Percentiles rank a stretch among this genome's conserved stretches.
These are phyloP conservation scores for Heterobasidion parviporum DNA, from an alignment of 1,284 basidiomycete species.

Conservation along the genomic window DNA sequence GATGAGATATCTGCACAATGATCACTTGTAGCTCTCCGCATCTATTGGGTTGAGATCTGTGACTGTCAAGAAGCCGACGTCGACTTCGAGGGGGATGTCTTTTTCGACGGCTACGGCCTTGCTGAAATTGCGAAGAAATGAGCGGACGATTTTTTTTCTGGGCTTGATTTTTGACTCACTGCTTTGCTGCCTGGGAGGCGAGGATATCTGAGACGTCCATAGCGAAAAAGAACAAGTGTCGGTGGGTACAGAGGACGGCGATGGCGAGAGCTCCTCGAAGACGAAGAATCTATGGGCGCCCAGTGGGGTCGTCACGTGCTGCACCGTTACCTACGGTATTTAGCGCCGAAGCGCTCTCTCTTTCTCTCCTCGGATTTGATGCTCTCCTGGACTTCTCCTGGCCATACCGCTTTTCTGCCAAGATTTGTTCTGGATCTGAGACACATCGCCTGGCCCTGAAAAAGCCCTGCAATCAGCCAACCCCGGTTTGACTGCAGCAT, in stretches of 20 bases:
- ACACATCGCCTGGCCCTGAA: too few species aligned
- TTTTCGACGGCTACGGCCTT: slow-evolving; percentile 68
- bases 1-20: slow-evolving; percentile 24
- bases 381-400: too few species aligned
- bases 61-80: slow-evolving; percentile 77
- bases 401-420: too few species aligned
- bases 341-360: too few species aligned
- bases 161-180: slow-evolving; percentile 28
- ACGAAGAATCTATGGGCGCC: not conserved
- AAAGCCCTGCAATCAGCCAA: too few species aligned
- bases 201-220: slow-evolving; percentile 82
- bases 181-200: slow-evolving; percentile 58
- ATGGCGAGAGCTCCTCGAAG: too few species aligned
- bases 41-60: slow-evolving; percentile 87
- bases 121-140: slow-evolving; percentile 26
- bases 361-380: too few species aligned
- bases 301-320: not conserved
- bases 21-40: slow-evolving; percentile 59
- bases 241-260: not conserved
- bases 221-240: not conserved
- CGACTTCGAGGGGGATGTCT: slow-evolving; percentile 75
- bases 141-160: not conserved
- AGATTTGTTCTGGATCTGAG: too few species aligned
- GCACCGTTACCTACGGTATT: too few species aligned
- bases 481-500: too few species aligned